phyloP scores from a whole-genome alignment of 192 early-diverging fungal species.

The Anaeromyces robustus region DNA sequence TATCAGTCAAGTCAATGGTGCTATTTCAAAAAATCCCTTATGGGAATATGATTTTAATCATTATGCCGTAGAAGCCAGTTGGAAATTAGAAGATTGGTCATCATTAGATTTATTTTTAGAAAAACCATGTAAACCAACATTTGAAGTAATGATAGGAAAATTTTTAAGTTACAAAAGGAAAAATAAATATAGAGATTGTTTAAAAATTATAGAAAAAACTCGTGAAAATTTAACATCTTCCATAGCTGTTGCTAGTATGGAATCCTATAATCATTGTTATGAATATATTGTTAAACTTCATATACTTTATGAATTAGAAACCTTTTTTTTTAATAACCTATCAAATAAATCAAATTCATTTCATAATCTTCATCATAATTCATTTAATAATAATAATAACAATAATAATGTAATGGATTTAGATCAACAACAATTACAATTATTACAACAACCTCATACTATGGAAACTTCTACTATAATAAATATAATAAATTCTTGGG shows the following conservation, averaged over 20 bases:
- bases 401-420: neutral
- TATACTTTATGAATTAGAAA: slow-evolving; percentile 50
- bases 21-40: slow-evolving; percentile 16
- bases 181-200: slow-evolving; percentile 12
- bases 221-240: slow-evolving; percentile 25
- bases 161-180: slow-evolving; percentile 26
- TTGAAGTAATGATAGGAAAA: slow-evolving; percentile 37
- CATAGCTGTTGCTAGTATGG: slow-evolving; percentile 41
- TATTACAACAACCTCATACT: neutral
- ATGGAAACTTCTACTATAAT: slow-evolving; percentile 1
- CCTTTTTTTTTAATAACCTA: slow-evolving; percentile 1
- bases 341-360: neutral
- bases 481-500: slow-evolving; percentile 19
- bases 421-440: neutral
- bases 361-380: too few relatives aligned
- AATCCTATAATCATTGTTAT: slow-evolving; percentile 45
- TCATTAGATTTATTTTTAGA: slow-evolving; percentile 23
- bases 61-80: slow-evolving; percentile 38
- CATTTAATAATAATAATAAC: too few relatives aligned
- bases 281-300: slow-evolving; percentile 42
- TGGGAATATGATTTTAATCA: slow-evolving; percentile 30
- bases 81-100: slow-evolving; percentile 47
- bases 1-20: slow-evolving; percentile 26
- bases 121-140: slow-evolving; percentile 17
- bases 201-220: slow-evolving; percentile 15